Conservation (phyloP, 371 early-diverging fungal genomes). For the Lichtheimia corymbifera region DNA sequence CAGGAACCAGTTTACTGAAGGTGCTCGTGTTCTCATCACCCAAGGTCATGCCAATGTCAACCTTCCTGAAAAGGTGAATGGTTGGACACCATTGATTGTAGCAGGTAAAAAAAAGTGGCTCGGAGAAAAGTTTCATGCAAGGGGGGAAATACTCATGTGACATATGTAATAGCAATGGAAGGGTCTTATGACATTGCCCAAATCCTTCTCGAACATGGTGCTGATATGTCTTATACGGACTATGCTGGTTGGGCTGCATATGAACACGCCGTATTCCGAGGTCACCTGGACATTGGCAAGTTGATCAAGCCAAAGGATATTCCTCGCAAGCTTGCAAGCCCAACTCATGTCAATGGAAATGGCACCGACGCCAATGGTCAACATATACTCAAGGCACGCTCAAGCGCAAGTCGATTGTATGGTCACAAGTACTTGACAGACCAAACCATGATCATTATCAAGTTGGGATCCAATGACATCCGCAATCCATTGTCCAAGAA, state of each 20-base stretch:
- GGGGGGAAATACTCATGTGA: background rate
- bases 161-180: slow-evolving; percentile 46
- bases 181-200: slow-evolving; percentile 56
- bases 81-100: slow-evolving; percentile 67
- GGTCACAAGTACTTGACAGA: slow-evolving; percentile 70
- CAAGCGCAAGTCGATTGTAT: slow-evolving; percentile 52
- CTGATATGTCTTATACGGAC: slow-evolving; percentile 51
- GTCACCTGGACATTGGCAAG: slow-evolving; percentile 51
- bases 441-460: slow-evolving; percentile 64
- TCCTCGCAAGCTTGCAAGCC: background rate
- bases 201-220: slow-evolving; percentile 54
- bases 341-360: background rate
- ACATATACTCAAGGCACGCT: slow-evolving; percentile 18
- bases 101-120: slow-evolving; percentile 38
- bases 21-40: slow-evolving; percentile 50
- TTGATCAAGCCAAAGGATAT: slow-evolving; percentile 43
- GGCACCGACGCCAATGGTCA: background rate
- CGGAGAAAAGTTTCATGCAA: background rate
- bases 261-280: slow-evolving; percentile 69
- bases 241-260: slow-evolving; percentile 62
- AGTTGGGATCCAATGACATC: slow-evolving; percentile 67
- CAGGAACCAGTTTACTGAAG: slow-evolving; percentile 52
- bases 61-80: slow-evolving; percentile 45
- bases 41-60: slow-evolving; percentile 37
- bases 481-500: slow-evolving; percentile 41